Conservation (phyloP, 1,284 basidiomycete species). For the Rugiboletus extremiorientalis region DNA sequence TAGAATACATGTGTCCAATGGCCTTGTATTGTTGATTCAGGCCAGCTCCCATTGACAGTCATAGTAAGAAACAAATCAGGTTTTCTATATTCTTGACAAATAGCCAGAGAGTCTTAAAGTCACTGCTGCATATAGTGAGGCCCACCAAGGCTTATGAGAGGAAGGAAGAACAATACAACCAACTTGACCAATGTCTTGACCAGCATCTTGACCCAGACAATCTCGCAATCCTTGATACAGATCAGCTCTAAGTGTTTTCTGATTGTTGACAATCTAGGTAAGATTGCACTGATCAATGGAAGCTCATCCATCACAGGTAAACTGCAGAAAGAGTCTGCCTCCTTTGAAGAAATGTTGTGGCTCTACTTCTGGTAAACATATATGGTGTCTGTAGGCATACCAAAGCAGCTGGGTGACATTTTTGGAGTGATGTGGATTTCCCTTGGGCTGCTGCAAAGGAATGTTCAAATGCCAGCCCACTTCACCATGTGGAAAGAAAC, state of each 20-base stretch:
- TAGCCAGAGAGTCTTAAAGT: not conserved
- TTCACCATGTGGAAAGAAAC: constrained; percentile 41
- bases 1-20: too few species aligned
- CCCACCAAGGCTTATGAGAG: not conserved
- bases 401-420: constrained; percentile 18
- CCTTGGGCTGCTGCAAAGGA: not conserved
- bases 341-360: constrained; percentile 34
- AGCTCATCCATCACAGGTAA: constrained; percentile 38
- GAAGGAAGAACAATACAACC: not conserved
- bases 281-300: constrained; percentile 35
- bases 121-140: not conserved
- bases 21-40: too few species aligned
- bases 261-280: constrained; percentile 34
- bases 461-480: constrained; percentile 41
- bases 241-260: constrained; percentile 38
- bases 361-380: not conserved
- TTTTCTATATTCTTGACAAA: not conserved
- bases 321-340: constrained; percentile 43
- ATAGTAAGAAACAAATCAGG: constrained; percentile 2
- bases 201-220: not conserved
- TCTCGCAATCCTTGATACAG: constrained; percentile 13
- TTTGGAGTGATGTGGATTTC: not conserved
- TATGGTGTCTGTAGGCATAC: constrained; percentile 16
- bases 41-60: not conserved
- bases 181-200: constrained; percentile 2